Evolutionary conservation across 2,329 filamentous ascomycete genomes (phyloP), one percentile per base, ranked within the genome.

Genomic region (Westerdykella aurantiaca): DNA sequence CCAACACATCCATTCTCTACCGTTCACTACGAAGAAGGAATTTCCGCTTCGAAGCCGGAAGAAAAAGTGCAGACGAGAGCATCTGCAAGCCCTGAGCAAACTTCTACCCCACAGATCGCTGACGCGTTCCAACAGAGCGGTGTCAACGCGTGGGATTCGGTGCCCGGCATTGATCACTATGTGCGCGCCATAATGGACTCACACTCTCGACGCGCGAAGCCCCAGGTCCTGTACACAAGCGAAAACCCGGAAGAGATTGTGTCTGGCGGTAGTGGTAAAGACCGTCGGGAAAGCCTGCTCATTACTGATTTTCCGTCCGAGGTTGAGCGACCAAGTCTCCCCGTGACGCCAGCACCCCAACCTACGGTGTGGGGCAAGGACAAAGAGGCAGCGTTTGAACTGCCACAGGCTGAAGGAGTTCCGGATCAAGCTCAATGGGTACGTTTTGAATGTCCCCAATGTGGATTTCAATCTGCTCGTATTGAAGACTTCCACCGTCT

Each of bases 361-460:
- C 73, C 78, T 29, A 82, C 72, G 40, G 86, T 85, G 64, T 88
- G 82, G 83, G 81, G 78, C 41, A 72, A 73, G 21, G 79, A 79
- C 46, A 74, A 74, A 40, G 73, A 80, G 47, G 72, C 72, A 31
- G 69, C 72, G 50, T 76, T 75, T 50, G 73, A 76, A 58, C 74
- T 95, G 54, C 88, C 88, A 49, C 73, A 74, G 52, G 89, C 90
- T 39, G 80, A 87, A 64, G 90, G 88, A 41, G 89, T 95, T 51
- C 89, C 90, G 49, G 76, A 81, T 67, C 90, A 95, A 77, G 78
- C 81, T 64, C 88, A 95, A 69, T 96, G 91, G 91, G 89, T 95
- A 88, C 25, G 25, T 29, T 29, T 29, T 29, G 25, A 29, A 29
- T 85, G 88, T 88, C 76, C 59, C 16, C 48, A 56, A 46, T 67